Conservation (phyloP, 371 early-diverging fungal genomes). For the Sporodiniella umbellata region DNA sequence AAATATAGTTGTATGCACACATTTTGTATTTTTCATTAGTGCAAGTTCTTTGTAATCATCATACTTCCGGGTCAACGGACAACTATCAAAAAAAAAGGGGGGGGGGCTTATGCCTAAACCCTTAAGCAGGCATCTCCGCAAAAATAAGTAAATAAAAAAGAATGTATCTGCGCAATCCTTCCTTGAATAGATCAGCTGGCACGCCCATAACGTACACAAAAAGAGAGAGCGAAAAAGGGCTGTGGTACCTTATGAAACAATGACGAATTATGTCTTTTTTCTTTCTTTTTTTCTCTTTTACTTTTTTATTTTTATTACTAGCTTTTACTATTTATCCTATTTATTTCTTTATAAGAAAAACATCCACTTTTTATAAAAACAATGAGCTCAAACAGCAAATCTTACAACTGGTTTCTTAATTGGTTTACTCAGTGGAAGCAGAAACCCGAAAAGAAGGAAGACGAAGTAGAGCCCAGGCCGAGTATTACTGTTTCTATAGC, state of each 20-base stretch:
- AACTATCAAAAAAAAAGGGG: background rate
- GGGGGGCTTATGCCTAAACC: background rate
- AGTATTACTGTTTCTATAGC: constrained; percentile 16
- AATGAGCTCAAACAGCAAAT: background rate
- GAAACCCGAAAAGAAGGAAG: background rate
- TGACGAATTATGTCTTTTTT: constrained; percentile 7
- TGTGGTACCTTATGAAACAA: constrained; percentile 20
- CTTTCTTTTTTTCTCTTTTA: constrained; percentile 3
- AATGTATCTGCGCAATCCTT: background rate
- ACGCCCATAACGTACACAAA: constrained; percentile 4
- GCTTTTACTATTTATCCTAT: too few species aligned
- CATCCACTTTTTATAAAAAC: too few species aligned
- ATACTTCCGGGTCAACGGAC: too few species aligned
- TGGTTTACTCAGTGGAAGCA: constrained; percentile 17
- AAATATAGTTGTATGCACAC: too few species aligned
- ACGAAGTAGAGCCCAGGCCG: constrained; percentile 3
- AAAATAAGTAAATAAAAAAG: background rate
- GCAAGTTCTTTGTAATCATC: too few species aligned
- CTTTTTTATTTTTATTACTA: background rate
- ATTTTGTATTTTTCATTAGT: too few species aligned
- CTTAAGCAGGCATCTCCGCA: background rate
- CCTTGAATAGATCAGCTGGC: too few species aligned
- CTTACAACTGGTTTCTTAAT: constrained; percentile 8
- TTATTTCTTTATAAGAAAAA: too few species aligned
- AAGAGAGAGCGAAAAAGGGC: too few species aligned